phyloP scores from a whole-genome alignment of 2,329 filamentous ascomycete genomes.

The Pseudogymnoascus sp. region DNA sequence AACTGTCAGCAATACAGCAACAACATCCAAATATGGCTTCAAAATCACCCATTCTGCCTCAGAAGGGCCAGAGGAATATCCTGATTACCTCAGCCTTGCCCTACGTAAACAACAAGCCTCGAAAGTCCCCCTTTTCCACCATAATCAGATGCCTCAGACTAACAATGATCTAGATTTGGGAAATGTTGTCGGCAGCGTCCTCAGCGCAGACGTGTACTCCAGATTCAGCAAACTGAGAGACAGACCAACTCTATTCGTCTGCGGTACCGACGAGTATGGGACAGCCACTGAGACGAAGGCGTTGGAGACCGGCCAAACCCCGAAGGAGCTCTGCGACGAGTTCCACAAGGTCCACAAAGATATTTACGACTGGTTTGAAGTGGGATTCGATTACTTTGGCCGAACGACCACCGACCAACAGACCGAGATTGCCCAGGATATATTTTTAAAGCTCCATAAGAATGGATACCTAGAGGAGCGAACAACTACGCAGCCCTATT shows the following conservation, averaged over 20 bases:
- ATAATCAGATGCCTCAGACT: background rate
- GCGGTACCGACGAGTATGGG: conserved; percentile 89
- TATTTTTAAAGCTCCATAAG: conserved; percentile 79
- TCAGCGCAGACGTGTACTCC: conserved; percentile 81
- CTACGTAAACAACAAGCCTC: conserved; percentile 72
- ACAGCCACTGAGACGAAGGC: conserved; percentile 95
- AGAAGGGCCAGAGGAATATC: conserved; percentile 73
- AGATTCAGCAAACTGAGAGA: conserved; percentile 74
- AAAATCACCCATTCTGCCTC: conserved; percentile 47
- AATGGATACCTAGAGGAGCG: conserved; percentile 85
- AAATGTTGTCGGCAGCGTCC: conserved; percentile 79
- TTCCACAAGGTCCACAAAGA: conserved; percentile 85
- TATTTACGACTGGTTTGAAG: conserved; percentile 94
- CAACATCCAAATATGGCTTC: conserved; percentile 22
- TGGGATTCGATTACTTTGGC: conserved; percentile 90
- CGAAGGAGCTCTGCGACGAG: conserved; percentile 80
- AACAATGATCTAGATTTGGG: conserved; percentile 50
- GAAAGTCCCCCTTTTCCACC: background rate
- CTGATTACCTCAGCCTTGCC: conserved; percentile 88
- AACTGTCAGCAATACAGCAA: background rate
- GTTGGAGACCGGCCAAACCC: conserved; percentile 75
- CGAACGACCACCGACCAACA: conserved; percentile 84
- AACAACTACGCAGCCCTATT: conserved; percentile 84
- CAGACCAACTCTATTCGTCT: conserved; percentile 74
- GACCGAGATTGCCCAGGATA: conserved; percentile 85